These are phyloP conservation scores for Tetracladium setigerum DNA, from an alignment of 495 filamentous ascomycete species.

Conservation along the genomic window DNA sequence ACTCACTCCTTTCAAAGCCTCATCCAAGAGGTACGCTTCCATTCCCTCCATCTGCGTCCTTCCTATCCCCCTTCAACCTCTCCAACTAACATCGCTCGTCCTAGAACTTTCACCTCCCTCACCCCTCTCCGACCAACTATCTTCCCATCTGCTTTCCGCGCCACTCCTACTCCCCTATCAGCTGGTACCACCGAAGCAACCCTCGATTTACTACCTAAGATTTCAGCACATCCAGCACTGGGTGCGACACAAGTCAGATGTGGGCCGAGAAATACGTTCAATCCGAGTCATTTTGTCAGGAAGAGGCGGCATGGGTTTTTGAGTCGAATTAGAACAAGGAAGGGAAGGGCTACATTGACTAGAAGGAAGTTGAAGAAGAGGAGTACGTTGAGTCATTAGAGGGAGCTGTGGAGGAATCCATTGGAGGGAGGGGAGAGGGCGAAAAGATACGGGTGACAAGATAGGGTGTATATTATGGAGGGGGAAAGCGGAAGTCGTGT, in stretches of 20 bases:
- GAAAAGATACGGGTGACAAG: no score
- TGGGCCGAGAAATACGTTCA: constrained; percentile 54
- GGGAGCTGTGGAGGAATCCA: neutral
- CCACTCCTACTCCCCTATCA: constrained; percentile 20
- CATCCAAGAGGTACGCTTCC: constrained; percentile 6
- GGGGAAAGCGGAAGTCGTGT: no score
- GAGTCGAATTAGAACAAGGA: constrained; percentile 45
- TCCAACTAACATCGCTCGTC: neutral
- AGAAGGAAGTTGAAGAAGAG: constrained; percentile 53
- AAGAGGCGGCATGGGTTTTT: constrained; percentile 68
- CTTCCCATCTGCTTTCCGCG: constrained; percentile 20
- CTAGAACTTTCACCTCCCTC: constrained; percentile 31
- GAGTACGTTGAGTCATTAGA: constrained; percentile 52
- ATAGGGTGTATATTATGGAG: no score
- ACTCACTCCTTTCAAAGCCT: constrained; percentile 5
- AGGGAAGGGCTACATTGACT: constrained; percentile 47
- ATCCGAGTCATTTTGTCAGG: constrained; percentile 59
- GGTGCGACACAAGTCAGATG: constrained; percentile 38
- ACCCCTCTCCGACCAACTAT: constrained; percentile 28
- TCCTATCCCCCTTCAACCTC: no score
- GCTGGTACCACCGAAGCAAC: constrained; percentile 30
- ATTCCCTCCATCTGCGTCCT: constrained; percentile 8
- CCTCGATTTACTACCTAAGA: constrained; percentile 38
- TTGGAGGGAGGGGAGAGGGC: neutral
- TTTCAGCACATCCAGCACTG: constrained; percentile 42